Base-by-base conservation (phyloP, 2,329 filamentous ascomycete species). In the Alternaria viburni region DNA sequence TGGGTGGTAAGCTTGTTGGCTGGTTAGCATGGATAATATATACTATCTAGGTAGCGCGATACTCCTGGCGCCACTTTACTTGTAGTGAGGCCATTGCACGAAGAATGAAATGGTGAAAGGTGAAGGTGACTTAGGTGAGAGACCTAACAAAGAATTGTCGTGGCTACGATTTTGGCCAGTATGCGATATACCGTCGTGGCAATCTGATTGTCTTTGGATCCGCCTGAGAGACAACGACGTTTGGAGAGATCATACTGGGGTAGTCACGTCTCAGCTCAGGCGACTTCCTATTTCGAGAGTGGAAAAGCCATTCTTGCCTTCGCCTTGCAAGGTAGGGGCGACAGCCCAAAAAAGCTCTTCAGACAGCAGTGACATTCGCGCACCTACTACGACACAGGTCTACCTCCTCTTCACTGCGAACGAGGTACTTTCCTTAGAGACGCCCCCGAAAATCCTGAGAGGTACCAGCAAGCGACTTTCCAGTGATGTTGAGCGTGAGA, bases 21-120 rank as follows among this genome's bases (percentile, higher is more conserved):
- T 1, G 0, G 0, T 36, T n/a, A 1, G 0, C 15, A 5, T n/a
- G 1, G 5, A 9, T 9, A 5, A 36, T 36, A 36, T 36, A 36
- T 36, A 9, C 32, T 21, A 21, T 21, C 21, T 21, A 4, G 21
- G 21, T 21, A 21, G 21, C 21, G 21, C 21, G 21, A 21, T 21
- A 21, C 21, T 21, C 21, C 21, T 21, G 4, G 21, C 4, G 21
- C 21, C 21, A 21, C 15, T 41, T 17, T 17, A n/a, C 13, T n/a
- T 4, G 8, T 1, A 2, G 32, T 41, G 32, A 41, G 32, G 15
- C 15, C 2, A n/a, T n/a, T 6, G 15, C 15, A 10, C 3, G 0
- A 41, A 41, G 32, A 10, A 41, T n/a, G 8, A 3, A 4, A 17
- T 4, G 32, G 15, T 2, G 1, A n/a, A 4, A 10, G 32, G 32